Percentiles rank a stretch among this genome's conserved stretches.
Evolutionary conservation across 345 rosid genomes (phyloP).

Genomic region (Lumnitzera racemosa): DNA sequence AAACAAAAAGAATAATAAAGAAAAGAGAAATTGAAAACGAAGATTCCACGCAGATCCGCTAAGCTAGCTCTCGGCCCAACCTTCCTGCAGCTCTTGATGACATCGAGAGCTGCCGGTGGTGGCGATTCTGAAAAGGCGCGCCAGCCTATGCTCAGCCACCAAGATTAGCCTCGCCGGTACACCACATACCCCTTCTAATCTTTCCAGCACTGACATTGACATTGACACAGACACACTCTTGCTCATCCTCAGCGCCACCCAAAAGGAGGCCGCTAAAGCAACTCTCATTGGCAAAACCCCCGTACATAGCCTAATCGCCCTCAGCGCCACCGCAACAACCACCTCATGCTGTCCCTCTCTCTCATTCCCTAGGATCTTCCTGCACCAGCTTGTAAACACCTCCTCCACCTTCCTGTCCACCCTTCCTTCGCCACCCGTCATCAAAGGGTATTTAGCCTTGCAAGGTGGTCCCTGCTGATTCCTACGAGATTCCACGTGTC

Average conservation of each 20-base stretch:
- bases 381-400: conserved; percentile 28
- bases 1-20: too few species aligned
- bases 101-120: background rate
- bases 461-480: background rate
- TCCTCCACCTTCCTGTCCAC: conserved; percentile 19
- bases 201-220: conserved; percentile 26
- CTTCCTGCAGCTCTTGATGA: conserved; percentile 21
- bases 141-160: conserved; percentile 22
- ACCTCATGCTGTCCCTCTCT: background rate
- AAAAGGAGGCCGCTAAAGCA: conserved; percentile 35
- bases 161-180: conserved; percentile 36
- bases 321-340: conserved; percentile 14
- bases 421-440: conserved; percentile 8
- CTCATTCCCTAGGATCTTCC: conserved; percentile 20
- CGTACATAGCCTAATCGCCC: conserved; percentile 19
- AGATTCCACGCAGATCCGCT: too few species aligned
- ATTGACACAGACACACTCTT: conserved; percentile 4
- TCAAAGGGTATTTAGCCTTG: conserved; percentile 4
- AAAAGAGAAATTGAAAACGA: too few species aligned
- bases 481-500: too few species aligned
- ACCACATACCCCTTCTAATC: conserved; percentile 26
- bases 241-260: conserved; percentile 26
- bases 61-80: conserved; percentile 34
- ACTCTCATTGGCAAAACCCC: conserved; percentile 22
- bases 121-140: conserved; percentile 3